phyloP scores from a whole-genome alignment of 1,284 basidiomycete genomes.

The Microbotryum intermedium region DNA sequence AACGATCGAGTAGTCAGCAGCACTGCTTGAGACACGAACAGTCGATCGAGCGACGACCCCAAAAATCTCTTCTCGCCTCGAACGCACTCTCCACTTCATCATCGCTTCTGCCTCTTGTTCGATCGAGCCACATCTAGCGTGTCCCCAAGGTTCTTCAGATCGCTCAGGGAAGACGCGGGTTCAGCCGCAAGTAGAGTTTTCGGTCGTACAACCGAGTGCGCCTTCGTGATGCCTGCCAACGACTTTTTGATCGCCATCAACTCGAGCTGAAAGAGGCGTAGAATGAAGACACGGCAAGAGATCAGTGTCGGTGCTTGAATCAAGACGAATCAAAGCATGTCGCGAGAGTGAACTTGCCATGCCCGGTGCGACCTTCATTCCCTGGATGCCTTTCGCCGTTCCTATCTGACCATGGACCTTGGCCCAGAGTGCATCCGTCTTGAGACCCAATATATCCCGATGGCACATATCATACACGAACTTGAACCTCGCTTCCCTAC shows the following conservation, averaged over 20 bases:
- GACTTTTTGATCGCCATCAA: conserved; percentile 3
- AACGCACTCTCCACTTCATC: too few species aligned
- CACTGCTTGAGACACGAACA: too few species aligned
- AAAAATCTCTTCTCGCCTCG: too few species aligned
- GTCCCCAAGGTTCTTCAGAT: too few species aligned
- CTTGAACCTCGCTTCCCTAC: not conserved
- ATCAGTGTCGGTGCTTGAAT: not conserved
- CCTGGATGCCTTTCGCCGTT: conserved; percentile 9
- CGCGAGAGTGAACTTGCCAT: conserved; percentile 3
- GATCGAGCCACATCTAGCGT: too few species aligned
- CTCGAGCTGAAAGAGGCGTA: conserved; percentile 12
- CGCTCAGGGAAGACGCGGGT: too few species aligned
- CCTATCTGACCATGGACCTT: conserved; percentile 1
- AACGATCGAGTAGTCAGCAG: too few species aligned
- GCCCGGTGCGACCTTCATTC: conserved; percentile 9
- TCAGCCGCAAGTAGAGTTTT: not conserved
- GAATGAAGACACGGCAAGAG: too few species aligned
- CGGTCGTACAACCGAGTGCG: conserved; percentile 6
- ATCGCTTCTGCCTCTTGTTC: too few species aligned
- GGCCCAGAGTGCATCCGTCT: conserved; percentile 11
- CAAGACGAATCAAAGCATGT: too few species aligned
- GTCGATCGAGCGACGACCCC: too few species aligned
- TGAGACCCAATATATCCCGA: conserved; percentile 7
- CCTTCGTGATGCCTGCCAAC: conserved; percentile 1
- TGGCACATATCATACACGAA: conserved; percentile 21